A percentile compares a stretch with the other conserved stretches of the same genome.
Conservation (phyloP, 768 basidiomycete species). For the Trametopsis cervina region DNA sequence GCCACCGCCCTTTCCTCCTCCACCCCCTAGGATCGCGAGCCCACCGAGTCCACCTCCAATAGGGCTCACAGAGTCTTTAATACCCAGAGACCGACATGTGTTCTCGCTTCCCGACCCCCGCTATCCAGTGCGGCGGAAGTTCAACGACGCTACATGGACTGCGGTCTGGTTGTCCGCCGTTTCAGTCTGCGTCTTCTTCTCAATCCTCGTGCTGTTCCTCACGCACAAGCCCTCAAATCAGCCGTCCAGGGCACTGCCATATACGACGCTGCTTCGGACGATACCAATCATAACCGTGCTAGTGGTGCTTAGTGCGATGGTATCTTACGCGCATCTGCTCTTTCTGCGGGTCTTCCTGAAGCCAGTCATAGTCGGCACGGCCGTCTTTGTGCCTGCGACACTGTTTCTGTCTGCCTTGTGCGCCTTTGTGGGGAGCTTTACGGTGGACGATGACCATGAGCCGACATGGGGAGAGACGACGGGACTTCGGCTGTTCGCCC, state of each 20-base stretch:
- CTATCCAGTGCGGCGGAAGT: constrained; percentile 59
- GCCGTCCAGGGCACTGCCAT: constrained; percentile 38
- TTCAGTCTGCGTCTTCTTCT: constrained; percentile 53
- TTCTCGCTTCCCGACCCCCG: constrained; percentile 77
- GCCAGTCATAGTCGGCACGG: constrained; percentile 75
- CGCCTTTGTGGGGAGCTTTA: constrained; percentile 78
- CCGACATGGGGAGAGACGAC: constrained; percentile 80
- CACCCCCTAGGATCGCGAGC: constrained; percentile 32
- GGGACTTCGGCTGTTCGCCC: constrained; percentile 76
- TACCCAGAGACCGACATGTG: constrained; percentile 66
- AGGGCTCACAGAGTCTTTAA: constrained; percentile 56
- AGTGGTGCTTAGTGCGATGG: constrained; percentile 60
- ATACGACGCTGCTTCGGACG: constrained; percentile 68
- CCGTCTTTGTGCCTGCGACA: constrained; percentile 67
- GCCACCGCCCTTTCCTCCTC: constrained; percentile 36
- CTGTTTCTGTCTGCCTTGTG: constrained; percentile 71
- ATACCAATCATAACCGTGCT: constrained; percentile 71
- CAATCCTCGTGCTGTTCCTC: constrained; percentile 59
- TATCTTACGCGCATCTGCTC: constrained; percentile 69
- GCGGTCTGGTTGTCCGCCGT: constrained; percentile 57
- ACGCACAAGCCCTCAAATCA: constrained; percentile 33
- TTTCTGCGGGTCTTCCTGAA: constrained; percentile 76
- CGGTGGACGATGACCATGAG: constrained; percentile 44
- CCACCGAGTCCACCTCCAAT: constrained; percentile 19
- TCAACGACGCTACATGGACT: constrained; percentile 71